Percentiles rank a stretch among this genome's conserved stretches.
phyloP scores from a whole-genome alignment of 805 yeast genomes.

The Candida qinlingensis region DNA sequence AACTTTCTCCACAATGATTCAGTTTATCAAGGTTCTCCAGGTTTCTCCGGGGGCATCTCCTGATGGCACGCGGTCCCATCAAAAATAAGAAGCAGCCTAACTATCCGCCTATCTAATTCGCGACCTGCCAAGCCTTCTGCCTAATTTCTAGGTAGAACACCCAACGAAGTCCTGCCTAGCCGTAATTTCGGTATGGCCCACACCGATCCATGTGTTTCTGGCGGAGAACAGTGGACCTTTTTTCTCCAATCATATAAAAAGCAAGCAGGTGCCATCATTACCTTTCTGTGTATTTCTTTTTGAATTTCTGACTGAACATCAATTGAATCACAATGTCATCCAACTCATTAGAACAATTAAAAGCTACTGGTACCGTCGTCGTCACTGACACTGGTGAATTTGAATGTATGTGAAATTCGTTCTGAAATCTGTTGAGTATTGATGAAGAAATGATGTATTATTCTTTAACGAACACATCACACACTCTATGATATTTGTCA shows the following conservation, averaged over 20 bases:
- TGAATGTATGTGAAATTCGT: conserved; percentile 41
- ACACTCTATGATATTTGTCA: too few species aligned
- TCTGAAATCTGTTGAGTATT: too few species aligned
- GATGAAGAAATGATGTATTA: neutral
- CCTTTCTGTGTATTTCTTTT: too few species aligned
- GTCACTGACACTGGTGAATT: conserved; percentile 99
- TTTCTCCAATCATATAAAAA: neutral
- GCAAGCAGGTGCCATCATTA: neutral
- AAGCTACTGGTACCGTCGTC: conserved; percentile 91
- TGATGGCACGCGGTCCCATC: too few species aligned
- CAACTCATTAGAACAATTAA: conserved; percentile 85
- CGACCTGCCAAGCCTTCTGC: neutral
- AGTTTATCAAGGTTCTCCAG: too few species aligned
- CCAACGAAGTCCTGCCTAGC: neutral
- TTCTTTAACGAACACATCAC: too few species aligned
- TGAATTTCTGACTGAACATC: neutral
- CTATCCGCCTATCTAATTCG: too few species aligned
- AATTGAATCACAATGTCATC: conserved; percentile 28
- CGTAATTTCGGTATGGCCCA: neutral
- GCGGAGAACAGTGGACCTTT: conserved; percentile 16
- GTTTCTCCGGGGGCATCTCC: too few species aligned
- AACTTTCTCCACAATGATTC: too few species aligned
- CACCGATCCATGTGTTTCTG: neutral
- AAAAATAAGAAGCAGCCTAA: too few species aligned
- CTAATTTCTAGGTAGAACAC: neutral